Percentiles rank a stretch among this genome's conserved stretches.
These are phyloP conservation scores for Coffea humblotiana DNA, from an alignment of 305 asterid genomes.

Conservation along the genomic window DNA sequence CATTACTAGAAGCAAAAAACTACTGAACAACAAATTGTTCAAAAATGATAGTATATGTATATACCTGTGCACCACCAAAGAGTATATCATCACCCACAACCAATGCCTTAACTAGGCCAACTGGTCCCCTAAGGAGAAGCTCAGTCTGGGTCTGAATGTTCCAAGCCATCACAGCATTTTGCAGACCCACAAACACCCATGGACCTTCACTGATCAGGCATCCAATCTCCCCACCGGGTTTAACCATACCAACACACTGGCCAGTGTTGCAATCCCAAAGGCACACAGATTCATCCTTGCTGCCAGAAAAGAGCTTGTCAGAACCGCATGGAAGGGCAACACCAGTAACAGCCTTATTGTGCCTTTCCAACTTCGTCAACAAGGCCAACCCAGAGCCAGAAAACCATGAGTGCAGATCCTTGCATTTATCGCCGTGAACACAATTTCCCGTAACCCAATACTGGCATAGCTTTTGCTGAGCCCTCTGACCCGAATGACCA, in stretches of 20 bases:
- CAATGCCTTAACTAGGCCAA: conserved; percentile 46
- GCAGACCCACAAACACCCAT: conserved; percentile 57
- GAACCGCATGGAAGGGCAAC: conserved; percentile 51
- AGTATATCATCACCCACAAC: conserved; percentile 36
- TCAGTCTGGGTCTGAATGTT: conserved; percentile 36
- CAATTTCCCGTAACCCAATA: conserved; percentile 36
- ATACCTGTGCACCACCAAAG: conserved; percentile 65
- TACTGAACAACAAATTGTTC: not conserved
- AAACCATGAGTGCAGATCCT: conserved; percentile 33
- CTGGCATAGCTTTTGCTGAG: conserved; percentile 25
- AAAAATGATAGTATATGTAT: not conserved
- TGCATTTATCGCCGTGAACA: conserved; percentile 42
- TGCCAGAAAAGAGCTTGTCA: conserved; percentile 43
- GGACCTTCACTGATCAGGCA: conserved; percentile 53
- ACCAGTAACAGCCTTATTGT: conserved; percentile 55
- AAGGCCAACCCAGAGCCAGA: conserved; percentile 24
- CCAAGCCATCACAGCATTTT: conserved; percentile 48
- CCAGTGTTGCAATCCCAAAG: conserved; percentile 67
- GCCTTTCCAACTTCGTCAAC: conserved; percentile 47
- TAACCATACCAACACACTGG: conserved; percentile 32
- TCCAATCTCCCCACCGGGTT: conserved; percentile 32
- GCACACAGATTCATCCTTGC: conserved; percentile 44
- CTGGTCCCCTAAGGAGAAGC: conserved; percentile 33
- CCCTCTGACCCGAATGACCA: conserved; percentile 4
- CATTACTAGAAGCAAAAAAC: not conserved